phyloP scores from a whole-genome alignment of 2,329 filamentous ascomycete species.

The Aspergillus neoniger region DNA sequence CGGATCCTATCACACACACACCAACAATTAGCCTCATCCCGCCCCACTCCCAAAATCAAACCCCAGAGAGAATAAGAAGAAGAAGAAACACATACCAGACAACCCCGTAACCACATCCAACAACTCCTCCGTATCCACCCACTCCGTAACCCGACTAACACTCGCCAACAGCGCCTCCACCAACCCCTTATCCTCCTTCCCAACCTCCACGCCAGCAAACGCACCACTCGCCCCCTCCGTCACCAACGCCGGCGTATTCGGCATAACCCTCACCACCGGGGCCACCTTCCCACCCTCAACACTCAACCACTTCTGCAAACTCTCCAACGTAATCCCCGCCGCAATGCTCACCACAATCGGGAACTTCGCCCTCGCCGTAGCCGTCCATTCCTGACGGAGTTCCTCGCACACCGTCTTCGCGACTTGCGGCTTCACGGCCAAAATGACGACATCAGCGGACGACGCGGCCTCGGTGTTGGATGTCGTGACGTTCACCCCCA shows the following conservation, averaged over 20 bases:
- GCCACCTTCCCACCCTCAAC: conserved; percentile 27
- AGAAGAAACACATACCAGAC: conserved; percentile 30
- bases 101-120: conserved; percentile 40
- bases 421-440: conserved; percentile 40
- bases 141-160: conserved; percentile 38
- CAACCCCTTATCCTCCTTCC: conserved; percentile 32
- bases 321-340: conserved; percentile 36
- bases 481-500: conserved; percentile 35
- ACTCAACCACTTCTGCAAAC: conserved; percentile 32
- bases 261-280: conserved; percentile 40
- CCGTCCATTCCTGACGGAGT: conserved; percentile 30
- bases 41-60: too few species aligned
- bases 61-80: too few species aligned
- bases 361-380: conserved; percentile 18
- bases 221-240: conserved; percentile 36
- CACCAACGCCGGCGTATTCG: conserved; percentile 38
- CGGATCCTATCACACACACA: conserved; percentile 29
- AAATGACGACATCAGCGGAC: conserved; percentile 34
- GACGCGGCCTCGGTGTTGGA: conserved; percentile 31
- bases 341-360: conserved; percentile 39
- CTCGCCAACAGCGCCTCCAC: conserved; percentile 32
- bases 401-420: conserved; percentile 36
- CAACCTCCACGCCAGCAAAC: conserved; percentile 31
- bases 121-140: conserved; percentile 37
- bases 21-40: neutral